Conservation (phyloP, 225 moss, liverwort and hornwort genomes). For the Straminergon stramineum region DNA sequence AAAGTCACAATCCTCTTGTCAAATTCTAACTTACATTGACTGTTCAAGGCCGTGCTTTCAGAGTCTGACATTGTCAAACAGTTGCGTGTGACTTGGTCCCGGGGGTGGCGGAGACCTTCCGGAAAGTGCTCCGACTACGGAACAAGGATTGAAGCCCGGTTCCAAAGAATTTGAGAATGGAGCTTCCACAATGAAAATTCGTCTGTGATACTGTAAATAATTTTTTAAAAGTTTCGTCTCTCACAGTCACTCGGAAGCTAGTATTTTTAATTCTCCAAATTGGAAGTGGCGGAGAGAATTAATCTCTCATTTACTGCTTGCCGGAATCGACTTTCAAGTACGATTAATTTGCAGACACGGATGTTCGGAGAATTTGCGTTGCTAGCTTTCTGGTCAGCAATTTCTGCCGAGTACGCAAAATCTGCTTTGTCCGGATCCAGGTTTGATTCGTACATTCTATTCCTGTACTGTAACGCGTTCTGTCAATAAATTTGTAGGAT, state of each 20-base stretch:
- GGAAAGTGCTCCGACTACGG: not conserved
- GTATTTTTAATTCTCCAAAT: not conserved
- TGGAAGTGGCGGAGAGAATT: not conserved
- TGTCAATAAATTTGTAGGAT: not conserved
- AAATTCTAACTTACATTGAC: not conserved
- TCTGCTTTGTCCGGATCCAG: not conserved
- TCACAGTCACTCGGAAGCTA: too few relatives aligned
- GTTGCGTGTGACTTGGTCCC: not conserved
- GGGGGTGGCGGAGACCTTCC: not conserved
- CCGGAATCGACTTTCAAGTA: not conserved
- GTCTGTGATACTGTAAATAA: not conserved
- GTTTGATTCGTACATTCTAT: not conserved
- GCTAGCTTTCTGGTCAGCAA: not conserved
- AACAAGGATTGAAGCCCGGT: not conserved
- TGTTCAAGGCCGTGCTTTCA: not conserved
- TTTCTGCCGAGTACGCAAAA: not conserved
- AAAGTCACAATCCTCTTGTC: not conserved
- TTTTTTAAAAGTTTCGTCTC: not conserved
- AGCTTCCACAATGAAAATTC: not conserved
- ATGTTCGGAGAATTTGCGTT: not conserved
- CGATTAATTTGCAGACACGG: not conserved
- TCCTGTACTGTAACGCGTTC: not conserved
- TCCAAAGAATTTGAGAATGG: not conserved
- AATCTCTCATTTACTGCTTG: not conserved
- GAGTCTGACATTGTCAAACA: not conserved